These are phyloP conservation scores for Fusarium sp. DNA, from an alignment of 2,329 filamentous ascomycete genomes.

Conservation along the genomic window DNA sequence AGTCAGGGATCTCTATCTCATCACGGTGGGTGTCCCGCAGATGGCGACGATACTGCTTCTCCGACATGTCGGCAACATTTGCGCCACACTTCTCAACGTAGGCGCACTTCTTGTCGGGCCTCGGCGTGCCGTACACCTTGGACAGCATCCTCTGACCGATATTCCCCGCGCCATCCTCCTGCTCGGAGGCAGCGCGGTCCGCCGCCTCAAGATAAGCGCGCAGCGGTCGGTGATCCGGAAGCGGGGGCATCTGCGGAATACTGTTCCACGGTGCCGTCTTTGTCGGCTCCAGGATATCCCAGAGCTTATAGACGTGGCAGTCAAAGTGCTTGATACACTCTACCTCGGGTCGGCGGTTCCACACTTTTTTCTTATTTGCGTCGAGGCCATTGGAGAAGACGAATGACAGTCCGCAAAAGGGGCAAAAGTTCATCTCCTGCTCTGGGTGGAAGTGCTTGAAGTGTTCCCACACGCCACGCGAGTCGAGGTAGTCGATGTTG, in stretches of 20 bases:
- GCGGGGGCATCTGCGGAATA: not conserved
- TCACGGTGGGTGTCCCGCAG: constrained; percentile 8
- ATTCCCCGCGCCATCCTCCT: not conserved
- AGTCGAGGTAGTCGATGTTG: constrained; percentile 12
- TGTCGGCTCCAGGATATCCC: constrained; percentile 24
- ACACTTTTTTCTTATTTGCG: not conserved
- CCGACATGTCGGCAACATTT: constrained; percentile 17
- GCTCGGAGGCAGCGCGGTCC: too few species aligned
- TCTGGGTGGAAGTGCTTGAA: constrained; percentile 19
- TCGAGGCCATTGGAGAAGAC: not conserved
- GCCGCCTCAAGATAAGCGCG: too few species aligned
- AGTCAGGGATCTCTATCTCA: constrained; percentile 6
- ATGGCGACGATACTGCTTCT: constrained; percentile 23
- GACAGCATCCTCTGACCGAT: too few species aligned
- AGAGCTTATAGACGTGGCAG: constrained; percentile 42
- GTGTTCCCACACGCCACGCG: constrained; percentile 31
- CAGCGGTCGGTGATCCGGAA: not conserved
- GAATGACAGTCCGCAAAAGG: constrained; percentile 39
- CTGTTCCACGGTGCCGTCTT: not conserved
- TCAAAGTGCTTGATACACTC: constrained; percentile 43
- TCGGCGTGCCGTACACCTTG: too few species aligned
- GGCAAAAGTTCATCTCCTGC: not conserved
- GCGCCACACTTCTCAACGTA: constrained; percentile 36
- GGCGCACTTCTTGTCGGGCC: constrained; percentile 15
- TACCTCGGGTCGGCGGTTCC: not conserved